phyloP scores from a whole-genome alignment of 352 stramenopile species.

The Porosira glacialis region DNA sequence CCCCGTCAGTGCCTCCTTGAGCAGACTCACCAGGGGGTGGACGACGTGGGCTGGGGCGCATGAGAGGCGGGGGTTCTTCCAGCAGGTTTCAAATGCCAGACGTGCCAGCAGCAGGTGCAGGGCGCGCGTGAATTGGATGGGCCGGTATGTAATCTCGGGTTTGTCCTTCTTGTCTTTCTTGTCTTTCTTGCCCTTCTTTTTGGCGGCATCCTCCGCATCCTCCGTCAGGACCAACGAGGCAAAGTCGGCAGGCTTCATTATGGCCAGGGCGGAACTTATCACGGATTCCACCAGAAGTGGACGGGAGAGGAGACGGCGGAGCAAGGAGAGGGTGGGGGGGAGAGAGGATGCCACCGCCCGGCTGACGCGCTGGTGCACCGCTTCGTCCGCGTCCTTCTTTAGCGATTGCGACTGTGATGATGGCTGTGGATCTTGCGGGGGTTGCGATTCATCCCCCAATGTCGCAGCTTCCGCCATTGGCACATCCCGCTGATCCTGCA shows the following conservation, averaged over 20 bases:
- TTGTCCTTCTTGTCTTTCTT: too few relatives aligned
- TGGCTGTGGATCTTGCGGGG: too few relatives aligned
- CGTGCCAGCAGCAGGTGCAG: constrained; percentile 61
- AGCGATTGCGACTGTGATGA: too few relatives aligned
- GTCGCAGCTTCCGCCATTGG: too few relatives aligned
- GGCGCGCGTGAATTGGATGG: constrained; percentile 37
- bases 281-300: constrained; percentile 55
- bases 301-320: constrained; percentile 62
- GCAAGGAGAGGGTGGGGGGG: constrained; percentile 57
- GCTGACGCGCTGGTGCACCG: constrained; percentile 39
- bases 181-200: too few relatives aligned
- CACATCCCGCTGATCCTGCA: background rate
- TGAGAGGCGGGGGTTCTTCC: constrained; percentile 50
- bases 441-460: too few relatives aligned
- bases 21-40: constrained; percentile 51
- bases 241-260: constrained; percentile 65
- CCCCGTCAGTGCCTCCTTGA: constrained; percentile 27
- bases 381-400: background rate
- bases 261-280: constrained; percentile 43
- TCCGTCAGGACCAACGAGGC: constrained; percentile 37
- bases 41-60: constrained; percentile 60
- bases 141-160: constrained; percentile 51
- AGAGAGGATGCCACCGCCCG: constrained; percentile 64
- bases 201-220: constrained; percentile 20
- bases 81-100: constrained; percentile 51